Evolutionary conservation across 75 land plant species (phyloP).

Genomic region (Picea glauca): DNA sequence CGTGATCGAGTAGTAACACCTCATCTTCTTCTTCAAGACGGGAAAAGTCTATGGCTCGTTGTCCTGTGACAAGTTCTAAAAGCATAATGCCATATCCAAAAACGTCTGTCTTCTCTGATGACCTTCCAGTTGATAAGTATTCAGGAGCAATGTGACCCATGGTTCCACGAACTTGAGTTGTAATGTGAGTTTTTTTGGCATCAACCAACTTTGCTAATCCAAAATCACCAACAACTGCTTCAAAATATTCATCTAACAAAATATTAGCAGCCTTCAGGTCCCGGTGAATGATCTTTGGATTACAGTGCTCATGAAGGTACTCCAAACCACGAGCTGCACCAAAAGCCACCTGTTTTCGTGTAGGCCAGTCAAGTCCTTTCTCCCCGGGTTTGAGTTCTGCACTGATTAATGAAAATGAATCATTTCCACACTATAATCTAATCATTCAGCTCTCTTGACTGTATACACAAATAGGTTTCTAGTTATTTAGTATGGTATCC

Average conservation of each 20-base stretch:
- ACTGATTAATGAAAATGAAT: neutral
- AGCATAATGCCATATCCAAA: constrained; percentile 57
- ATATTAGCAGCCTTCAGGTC: constrained; percentile 72
- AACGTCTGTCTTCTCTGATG: constrained; percentile 67
- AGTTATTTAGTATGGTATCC: neutral
- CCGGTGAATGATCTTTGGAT: constrained; percentile 60
- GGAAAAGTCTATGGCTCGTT: constrained; percentile 42
- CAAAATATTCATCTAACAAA: constrained; percentile 42
- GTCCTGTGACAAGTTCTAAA: constrained; percentile 49
- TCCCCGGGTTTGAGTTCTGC: constrained; percentile 52
- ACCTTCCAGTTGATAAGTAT: constrained; percentile 60
- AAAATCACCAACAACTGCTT: constrained; percentile 61
- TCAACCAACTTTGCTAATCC: constrained; percentile 62
- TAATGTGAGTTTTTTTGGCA: constrained; percentile 47
- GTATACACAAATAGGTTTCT: neutral
- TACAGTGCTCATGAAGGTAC: constrained; percentile 64
- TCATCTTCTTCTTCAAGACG: constrained; percentile 52
- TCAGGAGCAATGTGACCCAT: constrained; percentile 74
- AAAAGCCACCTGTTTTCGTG: constrained; percentile 46
- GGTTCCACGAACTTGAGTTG: constrained; percentile 53
- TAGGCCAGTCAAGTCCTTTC: constrained; percentile 43
- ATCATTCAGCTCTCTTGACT: neutral
- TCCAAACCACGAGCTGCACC: constrained; percentile 66
- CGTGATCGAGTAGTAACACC: constrained; percentile 58
- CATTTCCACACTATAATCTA: neutral